Evolutionary conservation across 2,329 filamentous ascomycete species (phyloP), one percentile per base, ranked within the genome.

Genomic region (Colletotrichum brevisporum): DNA sequence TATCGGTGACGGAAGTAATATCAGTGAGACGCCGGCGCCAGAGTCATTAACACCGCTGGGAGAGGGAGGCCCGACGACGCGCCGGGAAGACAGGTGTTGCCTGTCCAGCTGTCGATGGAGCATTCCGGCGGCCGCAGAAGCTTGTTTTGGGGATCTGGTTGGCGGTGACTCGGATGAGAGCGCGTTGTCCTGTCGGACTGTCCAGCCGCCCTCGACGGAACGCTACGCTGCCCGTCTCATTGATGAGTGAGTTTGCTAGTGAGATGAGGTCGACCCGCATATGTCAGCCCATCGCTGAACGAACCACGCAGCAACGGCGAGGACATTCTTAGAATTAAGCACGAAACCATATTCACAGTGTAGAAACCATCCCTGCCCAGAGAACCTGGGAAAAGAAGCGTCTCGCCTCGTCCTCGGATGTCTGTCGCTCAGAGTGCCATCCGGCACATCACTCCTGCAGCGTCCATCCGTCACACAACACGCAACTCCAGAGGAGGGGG

Each of bases 381-480:
- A 1, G 31, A 2, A 2, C 26, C 15, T 21, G 4, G 21, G 21
- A 15, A 15, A 60, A 43, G 15, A 51, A 36, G 27, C 18, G 18
- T 41, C 36, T 41, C 47, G 21, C 57, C 36, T 52, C 36, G 16
- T 13, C 18, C 9, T 43, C 21, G 43, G 31, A 3, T 24, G 21
- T 31, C 27, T 13, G 9, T 52, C 47, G 27, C 21, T 6, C n/a
- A 31, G 21, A 31, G 57, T 52, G 21, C 26, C 45, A 59, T 59
- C 55, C 56, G 45, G 45, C 56, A 59, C 45, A 48, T 60, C 57
- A 41, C 47, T 36, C 36, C 53, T 60, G 57, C 47, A 60, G 57
- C 57, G 31, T 43, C 47, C 47, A 60, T 60, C 57, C 48, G 57
- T 52, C 57, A 5, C 24, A 24, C 16, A 12, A 21, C 15, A 27